Percentiles rank a stretch among this genome's conserved stretches.
Conservation (phyloP, 2,329 filamentous ascomycete species). For the Cyclaneusma minus region DNA sequence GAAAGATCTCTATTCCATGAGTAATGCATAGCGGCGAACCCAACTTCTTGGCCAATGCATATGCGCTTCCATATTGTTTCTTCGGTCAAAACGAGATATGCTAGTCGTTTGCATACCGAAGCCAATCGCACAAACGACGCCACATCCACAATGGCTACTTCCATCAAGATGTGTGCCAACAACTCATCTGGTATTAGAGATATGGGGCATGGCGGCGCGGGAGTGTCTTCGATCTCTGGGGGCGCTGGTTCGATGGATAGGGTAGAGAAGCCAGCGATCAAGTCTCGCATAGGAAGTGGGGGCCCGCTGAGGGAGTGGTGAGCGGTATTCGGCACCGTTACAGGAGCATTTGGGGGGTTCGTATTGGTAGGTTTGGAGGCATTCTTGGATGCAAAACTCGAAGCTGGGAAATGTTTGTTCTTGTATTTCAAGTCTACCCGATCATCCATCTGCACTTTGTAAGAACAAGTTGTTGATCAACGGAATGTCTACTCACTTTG, state of each 20-base stretch:
- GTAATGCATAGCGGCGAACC: conserved; percentile 75
- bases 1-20: conserved; percentile 48
- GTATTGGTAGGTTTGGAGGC: conserved; percentile 6
- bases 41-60: conserved; percentile 54
- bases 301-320: conserved; percentile 40
- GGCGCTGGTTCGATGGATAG: conserved; percentile 53
- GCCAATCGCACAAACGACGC: conserved; percentile 61
- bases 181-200: conserved; percentile 69
- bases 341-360: conserved; percentile 30
- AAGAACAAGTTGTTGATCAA: conserved; percentile 1
- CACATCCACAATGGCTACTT: conserved; percentile 60
- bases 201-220: conserved; percentile 66
- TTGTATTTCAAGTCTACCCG: conserved; percentile 76
- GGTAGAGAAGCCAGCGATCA: conserved; percentile 61
- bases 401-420: conserved; percentile 74
- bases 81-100: conserved; percentile 72
- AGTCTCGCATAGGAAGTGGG: conserved; percentile 42
- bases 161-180: conserved; percentile 59
- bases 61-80: conserved; percentile 75
- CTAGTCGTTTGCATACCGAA: conserved; percentile 73
- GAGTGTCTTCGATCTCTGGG: conserved; percentile 55
- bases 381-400: conserved; percentile 32
- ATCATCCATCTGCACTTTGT: conserved; percentile 54
- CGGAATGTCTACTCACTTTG: conserved; percentile 36
- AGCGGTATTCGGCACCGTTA: conserved; percentile 34